Conservation (phyloP, 1,284 basidiomycete genomes). For the Wallemia ichthyophaga region DNA sequence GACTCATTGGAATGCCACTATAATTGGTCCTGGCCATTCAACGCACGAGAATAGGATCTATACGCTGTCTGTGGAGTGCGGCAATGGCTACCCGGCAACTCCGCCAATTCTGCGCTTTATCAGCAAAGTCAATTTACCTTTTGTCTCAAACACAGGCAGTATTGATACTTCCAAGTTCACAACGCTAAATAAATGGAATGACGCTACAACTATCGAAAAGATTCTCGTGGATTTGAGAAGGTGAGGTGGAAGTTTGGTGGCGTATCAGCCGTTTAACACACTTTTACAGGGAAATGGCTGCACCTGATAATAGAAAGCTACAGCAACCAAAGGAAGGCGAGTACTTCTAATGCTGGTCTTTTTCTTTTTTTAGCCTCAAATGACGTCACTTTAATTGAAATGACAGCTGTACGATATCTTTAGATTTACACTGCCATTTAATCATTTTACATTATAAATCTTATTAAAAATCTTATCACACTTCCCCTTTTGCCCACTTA, state of each 20-base stretch:
- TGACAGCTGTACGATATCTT: too few species aligned
- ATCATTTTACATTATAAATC: too few species aligned
- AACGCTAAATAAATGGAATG: conserved; percentile 40
- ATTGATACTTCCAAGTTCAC: conserved; percentile 36
- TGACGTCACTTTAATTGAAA: too few species aligned
- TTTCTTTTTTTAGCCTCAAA: neutral
- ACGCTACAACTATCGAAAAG: conserved; percentile 48
- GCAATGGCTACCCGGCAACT: conserved; percentile 44
- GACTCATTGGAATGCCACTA: conserved; percentile 96
- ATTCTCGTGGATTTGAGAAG: conserved; percentile 67
- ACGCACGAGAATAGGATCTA: conserved; percentile 98
- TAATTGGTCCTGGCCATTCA: conserved; percentile 85
- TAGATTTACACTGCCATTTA: too few species aligned
- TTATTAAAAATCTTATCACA: too few species aligned
- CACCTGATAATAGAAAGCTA: conserved; percentile 65
- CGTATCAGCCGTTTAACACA: too few species aligned
- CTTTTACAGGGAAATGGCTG: conserved; percentile 57
- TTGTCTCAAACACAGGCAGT: conserved; percentile 27
- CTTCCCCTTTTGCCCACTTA: too few species aligned
- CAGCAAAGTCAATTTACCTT: conserved; percentile 81
- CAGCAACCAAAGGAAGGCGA: conserved; percentile 77
- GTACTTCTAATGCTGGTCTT: conserved; percentile 21
- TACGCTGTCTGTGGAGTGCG: conserved; percentile 70
- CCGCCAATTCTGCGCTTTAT: conserved; percentile 56
- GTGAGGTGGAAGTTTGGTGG: too few species aligned